Evolutionary conservation across 441 rosid species (phyloP).

Genomic region (Croton setiger): DNA sequence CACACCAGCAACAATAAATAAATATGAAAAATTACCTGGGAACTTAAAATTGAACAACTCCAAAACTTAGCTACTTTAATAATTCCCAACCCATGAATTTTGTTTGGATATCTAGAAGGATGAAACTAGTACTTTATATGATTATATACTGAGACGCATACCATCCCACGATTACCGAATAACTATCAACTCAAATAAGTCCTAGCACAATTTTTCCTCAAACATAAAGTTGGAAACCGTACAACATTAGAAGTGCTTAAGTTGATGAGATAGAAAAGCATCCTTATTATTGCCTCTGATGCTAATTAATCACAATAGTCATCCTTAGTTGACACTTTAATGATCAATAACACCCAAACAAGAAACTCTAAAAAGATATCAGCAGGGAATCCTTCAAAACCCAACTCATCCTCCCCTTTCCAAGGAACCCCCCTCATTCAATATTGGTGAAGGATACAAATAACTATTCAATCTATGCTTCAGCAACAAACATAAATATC

Average conservation of each 20-base stretch:
- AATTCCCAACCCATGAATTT: background rate
- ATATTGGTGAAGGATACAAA: background rate
- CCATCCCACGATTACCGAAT: background rate
- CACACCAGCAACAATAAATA: too few relatives aligned
- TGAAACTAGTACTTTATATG: background rate
- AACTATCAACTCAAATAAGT: background rate
- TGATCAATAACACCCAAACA: background rate
- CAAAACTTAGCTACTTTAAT: background rate
- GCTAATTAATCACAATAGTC: constrained; percentile 2
- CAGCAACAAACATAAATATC: too few relatives aligned
- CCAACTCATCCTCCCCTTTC: too few relatives aligned
- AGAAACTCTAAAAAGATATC: background rate
- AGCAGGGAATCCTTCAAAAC: background rate
- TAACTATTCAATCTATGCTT: background rate
- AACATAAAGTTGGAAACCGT: background rate
- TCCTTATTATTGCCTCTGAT: background rate
- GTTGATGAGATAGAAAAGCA: background rate
- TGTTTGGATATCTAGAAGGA: background rate
- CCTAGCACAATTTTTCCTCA: background rate
- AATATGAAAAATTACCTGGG: too few relatives aligned
- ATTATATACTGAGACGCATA: background rate
- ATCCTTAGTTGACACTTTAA: background rate
- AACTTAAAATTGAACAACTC: too few relatives aligned
- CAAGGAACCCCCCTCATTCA: background rate
- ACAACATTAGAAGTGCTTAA: background rate